Conservation (phyloP, 768 basidiomycete genomes). For the Rhizopogon vulgaris region DNA sequence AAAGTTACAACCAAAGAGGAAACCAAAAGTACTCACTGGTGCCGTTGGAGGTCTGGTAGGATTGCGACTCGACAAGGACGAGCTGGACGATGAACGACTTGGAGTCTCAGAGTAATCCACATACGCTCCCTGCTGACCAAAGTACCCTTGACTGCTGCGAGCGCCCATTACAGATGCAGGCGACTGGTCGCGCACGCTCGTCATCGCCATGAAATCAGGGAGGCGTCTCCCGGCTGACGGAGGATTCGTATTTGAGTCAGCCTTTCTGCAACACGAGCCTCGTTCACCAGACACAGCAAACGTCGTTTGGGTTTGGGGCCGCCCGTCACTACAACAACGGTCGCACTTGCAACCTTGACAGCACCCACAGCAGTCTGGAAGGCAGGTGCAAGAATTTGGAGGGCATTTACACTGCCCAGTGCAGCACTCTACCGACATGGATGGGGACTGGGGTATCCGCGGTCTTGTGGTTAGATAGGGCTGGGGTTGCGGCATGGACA, state of each 20-base stretch:
- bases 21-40: constrained; percentile 12
- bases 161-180: constrained; percentile 16
- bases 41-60: constrained; percentile 25
- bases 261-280: constrained; percentile 13
- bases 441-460: constrained; percentile 12
- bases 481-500: constrained; percentile 13
- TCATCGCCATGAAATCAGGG: constrained; percentile 29
- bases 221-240: constrained; percentile 15
- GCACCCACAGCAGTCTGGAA: constrained; percentile 24
- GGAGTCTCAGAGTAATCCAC: constrained; percentile 17
- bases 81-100: constrained; percentile 27
- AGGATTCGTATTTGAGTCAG: constrained; percentile 7
- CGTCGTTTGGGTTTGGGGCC: constrained; percentile 17
- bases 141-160: constrained; percentile 14
- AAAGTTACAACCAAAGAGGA: not conserved
- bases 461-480: constrained; percentile 2
- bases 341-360: constrained; percentile 26
- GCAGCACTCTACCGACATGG: constrained; percentile 22
- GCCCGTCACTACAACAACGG: constrained; percentile 15
- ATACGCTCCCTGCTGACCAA: constrained; percentile 18
- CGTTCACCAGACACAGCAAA: constrained; percentile 31
- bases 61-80: constrained; percentile 26
- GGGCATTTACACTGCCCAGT: constrained; percentile 29
- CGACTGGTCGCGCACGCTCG: constrained; percentile 21
- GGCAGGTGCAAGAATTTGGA: constrained; percentile 26